Conservation (phyloP, 2,329 filamentous ascomycete species). For the Sclerotiophoma versabilis region DNA sequence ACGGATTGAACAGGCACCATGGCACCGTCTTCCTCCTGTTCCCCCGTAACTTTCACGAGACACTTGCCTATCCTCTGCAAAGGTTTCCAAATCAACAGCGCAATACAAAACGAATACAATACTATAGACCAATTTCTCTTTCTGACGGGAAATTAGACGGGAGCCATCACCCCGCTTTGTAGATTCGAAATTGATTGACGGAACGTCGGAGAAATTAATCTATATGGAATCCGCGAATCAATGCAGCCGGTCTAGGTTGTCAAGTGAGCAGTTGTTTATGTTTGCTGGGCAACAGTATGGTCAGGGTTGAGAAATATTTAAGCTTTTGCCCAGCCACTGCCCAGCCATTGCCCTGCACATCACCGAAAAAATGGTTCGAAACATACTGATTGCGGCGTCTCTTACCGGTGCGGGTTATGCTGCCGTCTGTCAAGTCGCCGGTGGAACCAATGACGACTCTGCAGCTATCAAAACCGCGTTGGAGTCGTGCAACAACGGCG, state of each 20-base stretch:
- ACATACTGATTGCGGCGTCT: neutral
- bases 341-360: neutral
- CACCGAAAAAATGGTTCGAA: neutral
- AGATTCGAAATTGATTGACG: neutral
- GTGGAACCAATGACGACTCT: conserved; percentile 57
- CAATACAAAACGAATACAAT: neutral
- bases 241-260: neutral
- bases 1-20: no score
- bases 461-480: conserved; percentile 61
- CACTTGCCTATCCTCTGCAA: no score
- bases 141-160: neutral
- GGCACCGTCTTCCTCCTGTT: no score
- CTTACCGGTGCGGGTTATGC: neutral
- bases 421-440: conserved; percentile 34
- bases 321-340: conserved; percentile 11
- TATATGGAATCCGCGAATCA: neutral
- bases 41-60: no score
- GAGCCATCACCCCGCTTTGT: neutral
- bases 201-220: neutral
- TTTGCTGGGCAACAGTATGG: neutral
- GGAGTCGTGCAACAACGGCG: conserved; percentile 67
- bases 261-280: neutral
- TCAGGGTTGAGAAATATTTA: neutral
- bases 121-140: neutral
- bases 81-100: no score